Evolutionary conservation across 768 basidiomycete genomes (phyloP).

Genomic region (Paxillus involutus): DNA sequence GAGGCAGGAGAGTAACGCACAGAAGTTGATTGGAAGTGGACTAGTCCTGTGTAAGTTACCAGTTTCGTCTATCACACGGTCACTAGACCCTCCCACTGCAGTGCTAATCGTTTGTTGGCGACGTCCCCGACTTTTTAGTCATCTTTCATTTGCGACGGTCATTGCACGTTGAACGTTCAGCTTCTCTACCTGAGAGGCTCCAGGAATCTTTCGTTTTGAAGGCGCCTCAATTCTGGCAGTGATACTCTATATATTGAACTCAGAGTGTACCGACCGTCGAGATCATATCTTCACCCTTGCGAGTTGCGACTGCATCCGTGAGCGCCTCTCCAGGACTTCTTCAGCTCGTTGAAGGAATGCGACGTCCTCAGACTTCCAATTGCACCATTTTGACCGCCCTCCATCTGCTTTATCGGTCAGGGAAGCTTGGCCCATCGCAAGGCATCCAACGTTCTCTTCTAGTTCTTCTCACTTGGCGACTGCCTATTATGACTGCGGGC

Average conservation of each 20-base stretch:
- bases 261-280: no score
- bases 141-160: no score
- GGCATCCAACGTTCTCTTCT: neutral
- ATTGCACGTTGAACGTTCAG: no score
- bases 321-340: neutral
- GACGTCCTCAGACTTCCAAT: neutral
- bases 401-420: neutral
- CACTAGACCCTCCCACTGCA: neutral
- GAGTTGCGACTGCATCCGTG: no score
- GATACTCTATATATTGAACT: neutral
- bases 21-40: no score
- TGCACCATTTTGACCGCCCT: neutral
- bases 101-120: neutral
- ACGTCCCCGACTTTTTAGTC: neutral
- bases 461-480: neutral
- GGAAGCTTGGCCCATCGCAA: neutral
- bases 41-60: neutral
- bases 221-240: neutral
- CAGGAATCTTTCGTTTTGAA: no score
- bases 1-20: no score
- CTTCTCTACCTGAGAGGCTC: no score
- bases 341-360: neutral
- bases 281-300: no score
- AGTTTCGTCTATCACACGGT: constrained; percentile 2
- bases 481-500: neutral